phyloP scores from a whole-genome alignment of 768 basidiomycete genomes.

The Boletellus sp. region DNA sequence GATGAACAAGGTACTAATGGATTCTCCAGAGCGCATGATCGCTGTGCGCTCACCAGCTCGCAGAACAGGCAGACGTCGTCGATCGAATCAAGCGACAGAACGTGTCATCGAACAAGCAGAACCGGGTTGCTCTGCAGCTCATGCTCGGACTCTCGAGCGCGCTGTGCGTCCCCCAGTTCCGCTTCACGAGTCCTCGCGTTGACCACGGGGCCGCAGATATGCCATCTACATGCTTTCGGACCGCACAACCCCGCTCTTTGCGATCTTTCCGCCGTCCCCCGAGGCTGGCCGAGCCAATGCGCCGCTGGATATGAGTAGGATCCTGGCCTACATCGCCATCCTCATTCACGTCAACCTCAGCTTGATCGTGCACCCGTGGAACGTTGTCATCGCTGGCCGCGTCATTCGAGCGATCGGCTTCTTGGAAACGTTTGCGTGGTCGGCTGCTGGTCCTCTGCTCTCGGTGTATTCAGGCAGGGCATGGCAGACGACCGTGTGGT shows the following conservation, averaged over 20 bases:
- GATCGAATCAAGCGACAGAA: conserved; percentile 45
- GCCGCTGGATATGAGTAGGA: conserved; percentile 43
- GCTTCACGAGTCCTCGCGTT: neutral
- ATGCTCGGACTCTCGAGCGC: conserved; percentile 43
- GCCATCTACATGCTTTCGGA: conserved; percentile 44
- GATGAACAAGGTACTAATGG: conserved; percentile 54
- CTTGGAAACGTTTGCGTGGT: conserved; percentile 33
- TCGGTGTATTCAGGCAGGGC: conserved; percentile 44
- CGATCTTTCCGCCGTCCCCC: conserved; percentile 36
- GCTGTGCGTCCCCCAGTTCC: conserved; percentile 38
- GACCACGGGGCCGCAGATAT: conserved; percentile 35
- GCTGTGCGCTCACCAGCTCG: neutral
- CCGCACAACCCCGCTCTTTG: conserved; percentile 46
- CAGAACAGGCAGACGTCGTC: conserved; percentile 64
- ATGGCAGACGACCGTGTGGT: conserved; percentile 57
- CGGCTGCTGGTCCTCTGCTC: conserved; percentile 47
- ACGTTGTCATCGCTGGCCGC: conserved; percentile 25
- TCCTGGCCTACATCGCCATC: conserved; percentile 47
- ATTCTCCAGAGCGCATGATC: neutral
- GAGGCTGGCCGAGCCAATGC: conserved; percentile 8
- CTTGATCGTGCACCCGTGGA: conserved; percentile 39
- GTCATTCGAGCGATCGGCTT: conserved; percentile 32
- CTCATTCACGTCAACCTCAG: conserved; percentile 49
- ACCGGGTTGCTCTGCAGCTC: conserved; percentile 37
- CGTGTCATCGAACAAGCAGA: conserved; percentile 39